Base-by-base conservation (phyloP, 2,329 filamentous ascomycete species). In the Nigrospora sphaerica region DNA sequence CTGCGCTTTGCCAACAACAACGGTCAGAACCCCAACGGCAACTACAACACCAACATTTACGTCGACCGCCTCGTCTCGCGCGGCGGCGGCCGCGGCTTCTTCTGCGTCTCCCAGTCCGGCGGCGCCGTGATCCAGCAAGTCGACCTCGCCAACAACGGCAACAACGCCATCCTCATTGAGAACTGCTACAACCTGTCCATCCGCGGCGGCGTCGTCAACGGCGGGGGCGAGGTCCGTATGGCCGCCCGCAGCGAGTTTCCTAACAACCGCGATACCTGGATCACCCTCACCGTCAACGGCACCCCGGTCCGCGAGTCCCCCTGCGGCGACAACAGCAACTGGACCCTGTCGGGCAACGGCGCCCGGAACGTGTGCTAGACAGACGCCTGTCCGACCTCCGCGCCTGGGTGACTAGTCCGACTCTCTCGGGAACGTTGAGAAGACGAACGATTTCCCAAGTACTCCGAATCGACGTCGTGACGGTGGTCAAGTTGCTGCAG, bases 111-210 rank as follows among this genome's bases (percentile, higher is more conserved):
- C 0, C 64, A 73, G 53, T 78, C 74, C 0, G 77, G 77, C 1
- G 77, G 63, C n/a, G 74, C 66, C 2, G 69, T 68, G 10, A 80
- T 81, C 46, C 59, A 57, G 10, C 63, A 51, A 5, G 61, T 79
- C 16, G 74, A 80, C 51, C 63, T 80, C 1, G 67, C 73, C 0
- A 61, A 64, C 52, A 80, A 78, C 41, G 76, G 70, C 0, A 77
- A 75, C 55, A 80, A 80, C 47, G 72, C 77, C 1, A 67, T 80
- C 17, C 64, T 81, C 1, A 73, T 81, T 28, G 77, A 81, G 66
- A 81, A 81, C 59, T 80, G 77, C 62, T 80, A 80, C 57, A 75
- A 75, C 44, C 51, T 81, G 32, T 60, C 63, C 1, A 78, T 80
- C 55, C 60, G 57, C 2, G 69, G 70, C 16, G 77, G 77, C 0